A percentile compares a stretch with the other conserved stretches of the same genome.
phyloP scores from a whole-genome alignment of 345 rosid genomes.

The Moricandia moricandioides region DNA sequence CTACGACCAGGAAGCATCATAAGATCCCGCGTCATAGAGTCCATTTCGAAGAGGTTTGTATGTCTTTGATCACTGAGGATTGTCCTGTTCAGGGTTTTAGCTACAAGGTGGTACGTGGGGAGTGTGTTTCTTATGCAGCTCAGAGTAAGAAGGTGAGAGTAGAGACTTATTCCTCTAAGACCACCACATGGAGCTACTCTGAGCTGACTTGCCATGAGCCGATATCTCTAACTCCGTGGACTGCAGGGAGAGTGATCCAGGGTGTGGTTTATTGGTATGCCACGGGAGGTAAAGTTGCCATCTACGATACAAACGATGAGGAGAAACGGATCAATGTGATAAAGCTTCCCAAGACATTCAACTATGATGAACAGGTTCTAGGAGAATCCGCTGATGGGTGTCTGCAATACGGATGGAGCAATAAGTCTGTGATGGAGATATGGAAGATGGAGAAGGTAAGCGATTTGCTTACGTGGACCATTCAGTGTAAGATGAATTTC shows the following conservation, averaged over 20 bases:
- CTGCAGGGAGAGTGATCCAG: constrained; percentile 44
- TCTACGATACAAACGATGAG: constrained; percentile 44
- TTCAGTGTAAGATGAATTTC: constrained; percentile 46
- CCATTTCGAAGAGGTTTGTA: constrained; percentile 51
- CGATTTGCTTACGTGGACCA: constrained; percentile 36
- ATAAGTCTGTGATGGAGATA: constrained; percentile 45
- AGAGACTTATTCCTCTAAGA: constrained; percentile 55
- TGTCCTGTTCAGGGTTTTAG: constrained; percentile 36
- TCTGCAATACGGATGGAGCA: constrained; percentile 60
- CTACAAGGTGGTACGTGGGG: constrained; percentile 58
- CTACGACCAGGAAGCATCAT: constrained; percentile 31
- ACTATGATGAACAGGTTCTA: constrained; percentile 52
- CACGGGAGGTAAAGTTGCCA: constrained; percentile 44
- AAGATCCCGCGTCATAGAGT: constrained; percentile 57
- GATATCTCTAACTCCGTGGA: constrained; percentile 53
- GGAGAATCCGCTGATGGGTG: constrained; percentile 58
- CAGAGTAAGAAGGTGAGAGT: constrained; percentile 39
- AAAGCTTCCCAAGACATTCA: constrained; percentile 48
- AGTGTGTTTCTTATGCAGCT: constrained; percentile 41
- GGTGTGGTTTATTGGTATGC: constrained; percentile 59
- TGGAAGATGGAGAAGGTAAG: constrained; percentile 50
- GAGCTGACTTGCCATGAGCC: constrained; percentile 45
- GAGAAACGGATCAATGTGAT: constrained; percentile 40
- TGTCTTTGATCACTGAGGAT: constrained; percentile 57
- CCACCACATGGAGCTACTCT: constrained; percentile 53